Evolutionary conservation across 768 basidiomycete species (phyloP).

Genomic region (Boletus huronensis): DNA sequence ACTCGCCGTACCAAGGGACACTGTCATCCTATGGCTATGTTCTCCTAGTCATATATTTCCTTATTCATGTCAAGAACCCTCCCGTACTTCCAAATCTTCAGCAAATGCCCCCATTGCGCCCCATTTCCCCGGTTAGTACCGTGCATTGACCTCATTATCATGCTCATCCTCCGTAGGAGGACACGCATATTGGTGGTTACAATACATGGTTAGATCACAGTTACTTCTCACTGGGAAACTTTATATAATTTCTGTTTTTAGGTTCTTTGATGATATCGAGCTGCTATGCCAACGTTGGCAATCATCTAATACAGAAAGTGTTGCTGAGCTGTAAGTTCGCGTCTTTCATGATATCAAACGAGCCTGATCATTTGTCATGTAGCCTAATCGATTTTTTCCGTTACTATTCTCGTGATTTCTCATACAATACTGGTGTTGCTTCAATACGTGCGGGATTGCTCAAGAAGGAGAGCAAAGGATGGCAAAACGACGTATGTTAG

Average conservation of each 20-base stretch:
- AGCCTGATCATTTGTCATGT: constrained; percentile 9
- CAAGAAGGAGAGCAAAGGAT: constrained; percentile 90
- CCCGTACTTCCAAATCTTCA: constrained; percentile 95
- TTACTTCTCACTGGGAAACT: constrained; percentile 5
- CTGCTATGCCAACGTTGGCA: constrained; percentile 88
- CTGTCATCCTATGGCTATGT: constrained; percentile 97
- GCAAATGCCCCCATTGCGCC: constrained; percentile 87
- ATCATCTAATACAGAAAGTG: constrained; percentile 87
- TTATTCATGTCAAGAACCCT: constrained; percentile 96
- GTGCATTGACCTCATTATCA: constrained; percentile 6
- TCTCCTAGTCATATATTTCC: constrained; percentile 95
- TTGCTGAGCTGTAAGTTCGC: constrained; percentile 80
- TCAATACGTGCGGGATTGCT: constrained; percentile 87
- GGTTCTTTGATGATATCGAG: constrained; percentile 98
- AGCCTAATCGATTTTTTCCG: constrained; percentile 98
- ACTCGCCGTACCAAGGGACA: constrained; percentile 96
- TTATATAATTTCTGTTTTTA: constrained; percentile 26
- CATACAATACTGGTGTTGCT: constrained; percentile 86
- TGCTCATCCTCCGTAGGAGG: constrained; percentile 49
- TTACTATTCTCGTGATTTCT: constrained; percentile 91
- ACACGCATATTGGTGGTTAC: constrained; percentile 73
- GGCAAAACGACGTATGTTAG: constrained; percentile 84
- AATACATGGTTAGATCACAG: constrained; percentile 64
- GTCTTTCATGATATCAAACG: neutral
- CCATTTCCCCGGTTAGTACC: constrained; percentile 67